Evolutionary conservation across 441 rosid species (phyloP), one percentile per base, ranked within the genome.

Genomic region (Populus tomentosa): DNA sequence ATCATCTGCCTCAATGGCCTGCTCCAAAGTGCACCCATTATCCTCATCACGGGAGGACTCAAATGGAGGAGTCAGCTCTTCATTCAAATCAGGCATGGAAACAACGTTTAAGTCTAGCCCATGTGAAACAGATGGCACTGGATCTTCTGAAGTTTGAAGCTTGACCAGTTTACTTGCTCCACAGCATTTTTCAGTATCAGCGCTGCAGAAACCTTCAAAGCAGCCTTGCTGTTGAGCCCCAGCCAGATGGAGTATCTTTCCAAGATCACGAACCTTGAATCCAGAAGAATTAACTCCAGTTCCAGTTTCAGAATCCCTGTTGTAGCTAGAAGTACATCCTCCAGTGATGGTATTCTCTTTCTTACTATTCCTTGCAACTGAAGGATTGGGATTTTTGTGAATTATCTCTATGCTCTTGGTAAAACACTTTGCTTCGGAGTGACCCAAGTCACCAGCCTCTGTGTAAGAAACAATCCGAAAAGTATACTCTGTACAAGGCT

Each of bases 11-110:
- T 89, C 98, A 72, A 89, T 82, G 70, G 83, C 90, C 50, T 80
- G 94, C 71, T 79, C 91, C 72, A 92, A 81, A 30, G 92, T 85
- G 85, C 90, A 88, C 71, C 92, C 97, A 70, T 88, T 90, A 83
- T 94, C 97, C 87, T 94, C 98, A 83, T 94, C 98, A 65, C 97
- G 86, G 33, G 96, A 93, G 73, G 90, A 94, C 62, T 93, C 98
- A 75, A 81, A 88, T 64, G 89, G 94, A 75, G 94, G 30, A 2
- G 30, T 90, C 76, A 93, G 83, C 79, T 92, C 99, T 84, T 91
- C 99, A 62, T 97, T 97, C 85, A 97, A 78, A 80, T 94, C 98
- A 50, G 98, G 99, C 75, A 97, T 91, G 2, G 93, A 93, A 75
- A 87, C 94, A 80, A 88, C 80, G 83, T 95, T 95, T 62, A 95